Percentiles rank a stretch among this genome's conserved stretches.
These are phyloP conservation scores for Berkeleyomyces basicola DNA, from an alignment of 2,329 filamentous ascomycete species.

Conservation along the genomic window DNA sequence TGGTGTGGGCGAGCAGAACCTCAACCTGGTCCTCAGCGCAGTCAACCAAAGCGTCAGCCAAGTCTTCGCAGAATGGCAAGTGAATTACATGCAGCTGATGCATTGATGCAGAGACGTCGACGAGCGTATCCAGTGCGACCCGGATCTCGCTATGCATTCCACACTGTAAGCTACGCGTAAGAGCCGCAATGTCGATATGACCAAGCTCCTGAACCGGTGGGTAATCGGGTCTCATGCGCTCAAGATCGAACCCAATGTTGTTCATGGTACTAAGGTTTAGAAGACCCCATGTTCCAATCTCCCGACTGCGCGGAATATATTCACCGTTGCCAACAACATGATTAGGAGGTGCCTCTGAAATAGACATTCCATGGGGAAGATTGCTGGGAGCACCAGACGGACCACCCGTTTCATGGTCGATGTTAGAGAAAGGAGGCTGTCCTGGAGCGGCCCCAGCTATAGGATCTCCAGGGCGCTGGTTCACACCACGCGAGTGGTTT, in stretches of 20 bases:
- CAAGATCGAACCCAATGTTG: constrained; percentile 49
- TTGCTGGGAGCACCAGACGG: constrained; percentile 16
- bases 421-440: neutral
- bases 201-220: constrained; percentile 65
- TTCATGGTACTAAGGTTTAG: constrained; percentile 49
- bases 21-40: constrained; percentile 84
- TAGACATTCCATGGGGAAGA: constrained; percentile 19
- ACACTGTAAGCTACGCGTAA: constrained; percentile 78
- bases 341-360: constrained; percentile 13
- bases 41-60: constrained; percentile 76
- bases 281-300: constrained; percentile 50
- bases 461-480: neutral
- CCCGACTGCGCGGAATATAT: constrained; percentile 38
- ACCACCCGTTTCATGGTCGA: neutral
- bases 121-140: constrained; percentile 70
- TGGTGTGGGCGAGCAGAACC: constrained; percentile 64
- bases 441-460: neutral
- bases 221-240: constrained; percentile 53
- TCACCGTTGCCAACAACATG: constrained; percentile 22
- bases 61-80: constrained; percentile 64
- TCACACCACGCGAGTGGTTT: constrained; percentile 19
- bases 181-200: constrained; percentile 73
- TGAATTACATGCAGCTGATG: constrained; percentile 48
- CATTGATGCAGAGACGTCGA: constrained; percentile 46
- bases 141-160: constrained; percentile 83